Percentiles rank a stretch among this genome's conserved stretches.
Conservation (phyloP, 441 rosid species). For the Kokia cookei region DNA sequence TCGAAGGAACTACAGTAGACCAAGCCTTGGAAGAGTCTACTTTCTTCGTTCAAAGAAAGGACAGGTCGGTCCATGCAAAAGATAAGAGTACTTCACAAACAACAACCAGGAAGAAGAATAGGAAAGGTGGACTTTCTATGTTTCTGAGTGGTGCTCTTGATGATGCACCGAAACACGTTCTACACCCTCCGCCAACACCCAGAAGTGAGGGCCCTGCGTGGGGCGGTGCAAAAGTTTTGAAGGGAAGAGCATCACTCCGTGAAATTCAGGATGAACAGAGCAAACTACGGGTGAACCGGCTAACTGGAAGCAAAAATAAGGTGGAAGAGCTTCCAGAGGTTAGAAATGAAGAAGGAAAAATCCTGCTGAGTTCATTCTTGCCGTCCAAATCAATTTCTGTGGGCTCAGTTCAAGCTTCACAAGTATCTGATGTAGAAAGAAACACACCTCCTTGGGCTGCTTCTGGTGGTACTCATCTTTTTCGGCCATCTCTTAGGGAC, state of each 20-base stretch:
- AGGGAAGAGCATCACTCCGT: slow-evolving; percentile 75
- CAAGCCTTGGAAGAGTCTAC: slow-evolving; percentile 28
- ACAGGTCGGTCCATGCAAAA: slow-evolving; percentile 28
- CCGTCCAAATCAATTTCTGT: slow-evolving; percentile 78
- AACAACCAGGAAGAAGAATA: slow-evolving; percentile 63
- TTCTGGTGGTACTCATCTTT: slow-evolving; percentile 59
- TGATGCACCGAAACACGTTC: slow-evolving; percentile 44
- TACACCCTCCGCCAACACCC: slow-evolving; percentile 60
- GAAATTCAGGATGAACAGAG: slow-evolving; percentile 89
- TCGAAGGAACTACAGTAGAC: slow-evolving; percentile 21
- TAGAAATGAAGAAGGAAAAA: slow-evolving; percentile 57
- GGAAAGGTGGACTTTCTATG: slow-evolving; percentile 96
- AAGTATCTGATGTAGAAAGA: slow-evolving; percentile 50
- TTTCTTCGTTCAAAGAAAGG: slow-evolving; percentile 36
- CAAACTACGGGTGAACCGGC: slow-evolving; percentile 39
- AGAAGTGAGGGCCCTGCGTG: slow-evolving; percentile 86
- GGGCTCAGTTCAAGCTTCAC: slow-evolving; percentile 32
- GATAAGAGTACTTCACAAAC: slow-evolving; percentile 31
- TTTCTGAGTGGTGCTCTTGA: slow-evolving; percentile 97
- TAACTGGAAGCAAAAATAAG: slow-evolving; percentile 30
- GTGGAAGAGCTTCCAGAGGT: slow-evolving; percentile 31
- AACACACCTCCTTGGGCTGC: slow-evolving; percentile 92
- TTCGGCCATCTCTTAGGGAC: slow-evolving; percentile 85
- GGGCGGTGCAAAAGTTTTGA: slow-evolving; percentile 85
- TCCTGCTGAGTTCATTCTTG: slow-evolving; percentile 61